Evolutionary conservation across 495 filamentous ascomycete genomes (phyloP).

Genomic region (Letharia lupina): DNA sequence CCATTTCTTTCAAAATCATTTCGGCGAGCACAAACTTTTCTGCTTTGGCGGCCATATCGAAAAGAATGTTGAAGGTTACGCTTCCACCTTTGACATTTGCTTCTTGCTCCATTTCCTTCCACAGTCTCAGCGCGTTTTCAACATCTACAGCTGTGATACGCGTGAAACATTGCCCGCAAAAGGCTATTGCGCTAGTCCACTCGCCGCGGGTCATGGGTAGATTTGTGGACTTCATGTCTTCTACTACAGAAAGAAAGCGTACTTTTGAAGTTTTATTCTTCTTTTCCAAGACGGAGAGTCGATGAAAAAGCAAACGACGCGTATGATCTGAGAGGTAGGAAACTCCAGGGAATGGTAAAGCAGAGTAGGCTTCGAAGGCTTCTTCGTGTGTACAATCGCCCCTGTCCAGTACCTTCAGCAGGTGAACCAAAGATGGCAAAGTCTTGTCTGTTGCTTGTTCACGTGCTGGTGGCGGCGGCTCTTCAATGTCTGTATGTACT

Average conservation of each 20-base stretch:
- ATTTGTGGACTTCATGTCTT: constrained; percentile 64
- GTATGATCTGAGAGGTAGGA: constrained; percentile 48
- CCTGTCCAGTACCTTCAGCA: constrained; percentile 38
- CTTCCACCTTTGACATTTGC: constrained; percentile 53
- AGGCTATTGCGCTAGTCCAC: constrained; percentile 78
- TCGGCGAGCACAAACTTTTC: constrained; percentile 75
- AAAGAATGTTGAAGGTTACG: constrained; percentile 85
- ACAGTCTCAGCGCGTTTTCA: constrained; percentile 66
- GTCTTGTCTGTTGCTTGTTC: not conserved
- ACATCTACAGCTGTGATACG: constrained; percentile 54
- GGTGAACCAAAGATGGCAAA: constrained; percentile 27
- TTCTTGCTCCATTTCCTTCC: constrained; percentile 79
- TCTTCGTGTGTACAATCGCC: constrained; percentile 42
- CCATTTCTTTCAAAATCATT: constrained; percentile 76
- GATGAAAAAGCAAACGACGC: constrained; percentile 57
- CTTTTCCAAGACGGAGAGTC: constrained; percentile 54
- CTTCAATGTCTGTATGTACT: not conserved
- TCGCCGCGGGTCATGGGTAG: constrained; percentile 56
- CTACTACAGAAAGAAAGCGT: constrained; percentile 72
- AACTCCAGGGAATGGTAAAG: constrained; percentile 57
- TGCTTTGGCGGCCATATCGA: constrained; percentile 77
- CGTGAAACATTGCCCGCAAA: constrained; percentile 63
- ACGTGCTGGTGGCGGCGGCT: not conserved
- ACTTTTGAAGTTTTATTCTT: constrained; percentile 56
- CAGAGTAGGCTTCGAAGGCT: constrained; percentile 52